phyloP scores from a whole-genome alignment of 345 rosid genomes.

The Citrus unshiu region DNA sequence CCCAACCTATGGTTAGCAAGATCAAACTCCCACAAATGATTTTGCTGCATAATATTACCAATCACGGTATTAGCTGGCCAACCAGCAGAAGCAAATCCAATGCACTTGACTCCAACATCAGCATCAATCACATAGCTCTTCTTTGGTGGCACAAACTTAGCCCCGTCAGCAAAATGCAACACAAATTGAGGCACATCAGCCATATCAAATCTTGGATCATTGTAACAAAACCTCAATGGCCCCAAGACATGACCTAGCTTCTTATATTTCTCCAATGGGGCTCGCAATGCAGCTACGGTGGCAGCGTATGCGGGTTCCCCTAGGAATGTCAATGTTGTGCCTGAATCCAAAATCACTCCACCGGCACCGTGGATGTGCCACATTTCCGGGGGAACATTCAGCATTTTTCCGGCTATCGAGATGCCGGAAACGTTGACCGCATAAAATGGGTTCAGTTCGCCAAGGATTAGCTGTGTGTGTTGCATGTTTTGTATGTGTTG shows the following conservation, averaged over 20 bases:
- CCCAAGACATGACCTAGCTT: neutral
- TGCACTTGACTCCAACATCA: slow-evolving; percentile 10
- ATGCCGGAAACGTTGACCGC: slow-evolving; percentile 19
- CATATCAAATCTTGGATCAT: neutral
- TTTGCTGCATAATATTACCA: slow-evolving; percentile 23
- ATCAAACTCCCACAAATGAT: slow-evolving; percentile 23
- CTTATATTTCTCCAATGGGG: neutral
- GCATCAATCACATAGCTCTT: slow-evolving; percentile 17
- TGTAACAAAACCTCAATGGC: slow-evolving; percentile 1
- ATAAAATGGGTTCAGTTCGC: neutral
- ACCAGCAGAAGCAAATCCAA: neutral
- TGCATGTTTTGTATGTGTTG: neutral
- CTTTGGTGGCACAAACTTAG: slow-evolving; percentile 1
- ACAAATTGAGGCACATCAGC: slow-evolving; percentile 3
- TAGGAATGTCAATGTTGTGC: slow-evolving; percentile 22
- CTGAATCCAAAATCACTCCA: slow-evolving; percentile 28
- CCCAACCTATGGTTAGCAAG: slow-evolving; percentile 13
- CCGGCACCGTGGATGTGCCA: neutral
- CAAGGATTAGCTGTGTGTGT: slow-evolving; percentile 17
- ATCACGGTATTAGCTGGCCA: slow-evolving; percentile 5
- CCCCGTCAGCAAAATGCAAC: slow-evolving; percentile 19
- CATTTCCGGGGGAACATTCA: neutral
- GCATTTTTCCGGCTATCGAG: slow-evolving; percentile 17
- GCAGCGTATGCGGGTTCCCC: slow-evolving; percentile 5
- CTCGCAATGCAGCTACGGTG: slow-evolving; percentile 7